Conservation (phyloP, 345 rosid genomes). For the Populus simonii region DNA sequence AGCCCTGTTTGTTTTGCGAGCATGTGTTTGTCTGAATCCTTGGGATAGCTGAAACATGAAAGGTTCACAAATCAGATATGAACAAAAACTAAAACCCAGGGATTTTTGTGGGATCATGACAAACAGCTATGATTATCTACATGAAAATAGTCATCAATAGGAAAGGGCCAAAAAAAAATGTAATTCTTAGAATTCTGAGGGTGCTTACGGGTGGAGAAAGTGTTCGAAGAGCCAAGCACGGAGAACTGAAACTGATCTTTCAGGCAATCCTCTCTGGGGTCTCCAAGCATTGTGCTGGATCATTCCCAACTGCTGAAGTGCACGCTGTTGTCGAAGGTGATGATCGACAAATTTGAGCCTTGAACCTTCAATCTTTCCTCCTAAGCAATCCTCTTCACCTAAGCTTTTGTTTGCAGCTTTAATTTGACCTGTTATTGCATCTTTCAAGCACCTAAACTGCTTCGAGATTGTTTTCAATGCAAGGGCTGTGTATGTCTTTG, state of each 20-base stretch:
- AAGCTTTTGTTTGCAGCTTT: slow-evolving; percentile 76
- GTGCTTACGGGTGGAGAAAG: slow-evolving; percentile 92
- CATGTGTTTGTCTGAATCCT: slow-evolving; percentile 92
- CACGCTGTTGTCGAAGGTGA: slow-evolving; percentile 89
- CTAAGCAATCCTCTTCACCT: slow-evolving; percentile 76
- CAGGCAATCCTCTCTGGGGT: slow-evolving; percentile 97
- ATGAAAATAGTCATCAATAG: no score
- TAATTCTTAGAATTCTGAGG: neutral
- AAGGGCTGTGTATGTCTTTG: slow-evolving; percentile 81
- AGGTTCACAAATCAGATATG: neutral
- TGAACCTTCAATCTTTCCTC: slow-evolving; percentile 77
- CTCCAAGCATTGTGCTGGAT: slow-evolving; percentile 99
- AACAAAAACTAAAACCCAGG: neutral
- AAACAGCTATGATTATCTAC: no score
- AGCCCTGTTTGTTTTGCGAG: slow-evolving; percentile 96
- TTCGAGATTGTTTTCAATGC: slow-evolving; percentile 90
- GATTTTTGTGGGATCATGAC: no score
- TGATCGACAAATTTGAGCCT: slow-evolving; percentile 90
- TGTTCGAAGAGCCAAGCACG: slow-evolving; percentile 99
- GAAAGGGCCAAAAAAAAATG: no score
- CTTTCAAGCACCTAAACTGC: slow-evolving; percentile 91
- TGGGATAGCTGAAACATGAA: slow-evolving; percentile 64
- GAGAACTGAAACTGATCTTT: slow-evolving; percentile 89
- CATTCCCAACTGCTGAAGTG: slow-evolving; percentile 95
- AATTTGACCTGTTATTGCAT: slow-evolving; percentile 82